Evolutionary conservation across 176 grass and related monocot genomes (phyloP).

Genomic region (Phragmites australis): DNA sequence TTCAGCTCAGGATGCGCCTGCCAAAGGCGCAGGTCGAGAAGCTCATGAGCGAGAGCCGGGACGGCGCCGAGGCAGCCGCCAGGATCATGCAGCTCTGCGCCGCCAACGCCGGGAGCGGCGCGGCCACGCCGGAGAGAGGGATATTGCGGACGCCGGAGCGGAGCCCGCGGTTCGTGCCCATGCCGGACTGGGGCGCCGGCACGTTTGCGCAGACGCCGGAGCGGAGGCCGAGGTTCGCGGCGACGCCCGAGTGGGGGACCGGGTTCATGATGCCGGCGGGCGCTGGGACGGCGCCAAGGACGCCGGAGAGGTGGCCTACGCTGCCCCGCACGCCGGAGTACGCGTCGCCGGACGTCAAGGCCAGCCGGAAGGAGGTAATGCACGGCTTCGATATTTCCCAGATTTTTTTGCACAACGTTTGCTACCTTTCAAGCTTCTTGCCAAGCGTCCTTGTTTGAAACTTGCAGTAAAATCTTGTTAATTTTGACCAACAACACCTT

Average conservation of each 20-base stretch:
- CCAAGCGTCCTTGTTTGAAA: not conserved
- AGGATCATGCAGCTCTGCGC: slow-evolving; percentile 87
- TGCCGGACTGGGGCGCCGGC: slow-evolving; percentile 45
- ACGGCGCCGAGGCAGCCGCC: slow-evolving; percentile 64
- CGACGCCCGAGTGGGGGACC: slow-evolving; percentile 48
- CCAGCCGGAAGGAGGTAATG: slow-evolving; percentile 62
- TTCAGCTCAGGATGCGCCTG: slow-evolving; percentile 65
- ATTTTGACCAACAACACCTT: not conserved
- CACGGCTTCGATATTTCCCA: slow-evolving; percentile 5
- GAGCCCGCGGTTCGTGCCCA: slow-evolving; percentile 40
- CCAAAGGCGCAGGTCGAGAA: slow-evolving; percentile 72
- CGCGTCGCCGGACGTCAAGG: slow-evolving; percentile 30
- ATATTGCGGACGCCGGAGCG: slow-evolving; percentile 40
- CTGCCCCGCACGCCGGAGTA: slow-evolving; percentile 50
- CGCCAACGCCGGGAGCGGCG: slow-evolving; percentile 24
- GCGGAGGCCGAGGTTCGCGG: slow-evolving; percentile 47
- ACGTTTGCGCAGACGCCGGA: slow-evolving; percentile 35
- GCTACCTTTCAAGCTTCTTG: not conserved
- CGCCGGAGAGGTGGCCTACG: slow-evolving; percentile 58
- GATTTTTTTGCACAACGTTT: not conserved
- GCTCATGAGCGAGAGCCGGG: slow-evolving; percentile 74
- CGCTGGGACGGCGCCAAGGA: slow-evolving; percentile 25
- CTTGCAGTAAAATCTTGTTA: not conserved
- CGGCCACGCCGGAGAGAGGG: slow-evolving; percentile 41
- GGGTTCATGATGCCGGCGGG: slow-evolving; percentile 51